phyloP scores from a whole-genome alignment of 441 rosid species.

The Populus hybrid region DNA sequence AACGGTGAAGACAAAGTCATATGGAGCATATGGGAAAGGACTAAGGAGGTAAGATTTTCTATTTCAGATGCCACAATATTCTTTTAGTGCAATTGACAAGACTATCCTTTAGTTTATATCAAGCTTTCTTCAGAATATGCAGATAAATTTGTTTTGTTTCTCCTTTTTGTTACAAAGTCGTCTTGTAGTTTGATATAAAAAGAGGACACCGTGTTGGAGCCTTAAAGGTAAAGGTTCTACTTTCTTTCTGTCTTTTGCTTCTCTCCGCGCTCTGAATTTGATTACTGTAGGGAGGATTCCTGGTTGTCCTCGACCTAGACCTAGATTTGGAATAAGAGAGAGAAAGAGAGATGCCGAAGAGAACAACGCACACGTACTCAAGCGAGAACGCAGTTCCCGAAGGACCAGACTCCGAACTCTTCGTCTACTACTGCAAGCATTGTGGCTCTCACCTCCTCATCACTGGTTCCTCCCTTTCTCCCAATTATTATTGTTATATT shows the following conservation, averaged over 20 bases:
- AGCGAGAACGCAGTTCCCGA: conserved; percentile 99
- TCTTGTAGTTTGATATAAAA: background rate
- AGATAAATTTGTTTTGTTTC: no score
- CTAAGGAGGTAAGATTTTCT: no score
- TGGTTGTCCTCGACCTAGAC: background rate
- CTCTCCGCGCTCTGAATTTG: background rate
- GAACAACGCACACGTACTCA: conserved; percentile 98
- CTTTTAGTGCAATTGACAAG: no score
- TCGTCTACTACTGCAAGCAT: conserved; percentile 97
- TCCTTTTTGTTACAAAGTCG: background rate
- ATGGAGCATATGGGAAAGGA: no score
- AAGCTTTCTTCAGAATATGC: no score
- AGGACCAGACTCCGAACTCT: conserved; percentile 94
- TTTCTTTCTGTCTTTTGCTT: background rate
- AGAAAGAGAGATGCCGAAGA: conserved; percentile 67
- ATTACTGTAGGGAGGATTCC: background rate
- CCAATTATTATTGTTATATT: background rate
- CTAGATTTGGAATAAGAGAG: background rate
- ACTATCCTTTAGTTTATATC: no score
- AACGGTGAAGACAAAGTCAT: no score
- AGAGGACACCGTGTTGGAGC: background rate
- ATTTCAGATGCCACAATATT: no score
- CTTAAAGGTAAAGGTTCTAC: background rate
- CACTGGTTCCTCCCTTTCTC: conserved; percentile 55
- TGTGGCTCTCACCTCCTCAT: conserved; percentile 95